These are phyloP conservation scores for Phialophora expanda DNA, from an alignment of 2,329 filamentous ascomycete genomes.

Conservation along the genomic window DNA sequence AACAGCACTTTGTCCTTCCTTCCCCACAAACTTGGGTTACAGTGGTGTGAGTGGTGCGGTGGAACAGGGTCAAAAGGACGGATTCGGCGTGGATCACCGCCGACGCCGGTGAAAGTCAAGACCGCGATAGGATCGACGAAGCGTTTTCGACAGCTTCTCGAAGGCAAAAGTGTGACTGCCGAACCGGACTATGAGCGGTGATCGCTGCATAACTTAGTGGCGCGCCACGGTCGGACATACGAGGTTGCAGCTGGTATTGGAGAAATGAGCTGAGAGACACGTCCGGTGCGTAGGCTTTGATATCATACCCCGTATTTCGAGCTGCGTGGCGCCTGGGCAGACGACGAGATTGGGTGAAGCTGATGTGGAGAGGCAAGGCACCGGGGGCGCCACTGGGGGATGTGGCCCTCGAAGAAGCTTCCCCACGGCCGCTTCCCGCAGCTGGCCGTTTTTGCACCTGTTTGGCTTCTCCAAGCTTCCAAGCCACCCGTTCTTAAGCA, in stretches of 20 bases:
- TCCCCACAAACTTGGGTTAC: not conserved
- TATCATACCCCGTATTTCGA: constrained; percentile 17
- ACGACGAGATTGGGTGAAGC: not conserved
- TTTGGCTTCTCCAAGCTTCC: constrained; percentile 18
- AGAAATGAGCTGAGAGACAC: not conserved
- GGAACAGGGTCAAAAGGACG: not conserved
- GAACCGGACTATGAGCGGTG: constrained; percentile 20
- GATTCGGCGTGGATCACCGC: not conserved
- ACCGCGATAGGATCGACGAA: constrained; percentile 7
- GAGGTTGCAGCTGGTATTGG: not conserved
- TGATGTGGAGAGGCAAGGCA: not conserved
- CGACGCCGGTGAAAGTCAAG: not conserved
- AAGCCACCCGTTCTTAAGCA: constrained; percentile 21
- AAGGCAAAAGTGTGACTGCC: constrained; percentile 14
- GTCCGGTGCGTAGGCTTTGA: constrained; percentile 2
- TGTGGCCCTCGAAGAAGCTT: not conserved
- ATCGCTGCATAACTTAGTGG: constrained; percentile 14
- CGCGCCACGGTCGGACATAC: not conserved
- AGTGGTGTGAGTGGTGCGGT: not conserved
- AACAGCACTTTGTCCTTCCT: not conserved
- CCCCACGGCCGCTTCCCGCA: constrained; percentile 17
- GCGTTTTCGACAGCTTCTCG: not conserved
- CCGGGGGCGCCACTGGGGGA: constrained; percentile 1
- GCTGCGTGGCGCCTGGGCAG: not conserved
- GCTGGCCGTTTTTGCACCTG: too few species aligned